phyloP scores from a whole-genome alignment of 1,284 basidiomycete genomes.

The Marasmius tenuissimus region DNA sequence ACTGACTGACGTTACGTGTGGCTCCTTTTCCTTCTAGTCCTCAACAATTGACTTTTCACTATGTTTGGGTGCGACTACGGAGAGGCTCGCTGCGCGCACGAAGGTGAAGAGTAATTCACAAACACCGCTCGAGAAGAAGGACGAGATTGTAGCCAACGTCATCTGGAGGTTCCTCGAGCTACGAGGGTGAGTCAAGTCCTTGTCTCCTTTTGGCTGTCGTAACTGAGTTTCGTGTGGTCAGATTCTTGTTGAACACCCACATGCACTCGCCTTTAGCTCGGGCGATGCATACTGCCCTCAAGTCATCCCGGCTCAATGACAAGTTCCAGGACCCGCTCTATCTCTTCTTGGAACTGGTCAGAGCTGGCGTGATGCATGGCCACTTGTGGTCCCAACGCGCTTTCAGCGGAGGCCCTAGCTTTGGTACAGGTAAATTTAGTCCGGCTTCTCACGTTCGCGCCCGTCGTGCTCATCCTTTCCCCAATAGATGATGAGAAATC shows the following conservation, averaged over 20 bases:
- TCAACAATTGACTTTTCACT: constrained; percentile 97
- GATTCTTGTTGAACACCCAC: constrained; percentile 88
- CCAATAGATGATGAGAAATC: constrained; percentile 83
- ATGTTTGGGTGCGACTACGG: constrained; percentile 89
- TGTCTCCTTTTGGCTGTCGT: constrained; percentile 15
- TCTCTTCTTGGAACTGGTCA: constrained; percentile 88
- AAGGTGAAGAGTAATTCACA: constrained; percentile 50
- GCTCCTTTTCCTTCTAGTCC: constrained; percentile 51
- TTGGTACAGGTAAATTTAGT: constrained; percentile 72
- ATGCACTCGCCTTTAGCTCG: constrained; percentile 88
- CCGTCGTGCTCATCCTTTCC: constrained; percentile 10
- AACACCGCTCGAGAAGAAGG: constrained; percentile 88
- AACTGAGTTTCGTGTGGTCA: constrained; percentile 28
- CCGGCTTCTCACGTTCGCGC: constrained; percentile 15
- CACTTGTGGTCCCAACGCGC: constrained; percentile 86
- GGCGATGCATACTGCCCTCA: constrained; percentile 84
- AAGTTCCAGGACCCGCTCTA: constrained; percentile 98
- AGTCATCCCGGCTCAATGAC: constrained; percentile 84
- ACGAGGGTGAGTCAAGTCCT: constrained; percentile 64
- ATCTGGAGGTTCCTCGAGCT: constrained; percentile 98
- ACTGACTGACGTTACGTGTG: constrained; percentile 5
- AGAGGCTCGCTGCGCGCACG: constrained; percentile 79
- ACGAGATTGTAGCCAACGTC: constrained; percentile 97
- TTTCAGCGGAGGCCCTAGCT: constrained; percentile 94
- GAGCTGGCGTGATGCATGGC: constrained; percentile 94